phyloP scores from a whole-genome alignment of 129 eudicot genomes.

The Helichrysum umbraculigerum region DNA sequence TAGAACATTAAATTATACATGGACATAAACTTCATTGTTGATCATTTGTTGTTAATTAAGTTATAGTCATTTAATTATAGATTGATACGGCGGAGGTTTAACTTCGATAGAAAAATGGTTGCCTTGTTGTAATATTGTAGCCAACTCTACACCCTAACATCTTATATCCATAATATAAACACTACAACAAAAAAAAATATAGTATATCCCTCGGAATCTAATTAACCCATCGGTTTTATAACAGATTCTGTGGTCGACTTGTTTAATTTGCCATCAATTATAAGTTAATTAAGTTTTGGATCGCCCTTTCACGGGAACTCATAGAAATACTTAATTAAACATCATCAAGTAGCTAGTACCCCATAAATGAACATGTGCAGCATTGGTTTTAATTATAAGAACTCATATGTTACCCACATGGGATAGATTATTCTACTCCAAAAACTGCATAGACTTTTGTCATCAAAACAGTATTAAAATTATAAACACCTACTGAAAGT shows the following conservation, averaged over 20 bases:
- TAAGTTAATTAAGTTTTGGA: conserved; percentile 7
- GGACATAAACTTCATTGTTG: background rate
- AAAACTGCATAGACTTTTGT: conserved; percentile 23
- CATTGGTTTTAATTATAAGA: conserved; percentile 17
- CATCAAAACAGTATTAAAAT: conserved; percentile 18
- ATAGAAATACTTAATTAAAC: conserved; percentile 17
- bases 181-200: background rate
- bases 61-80: background rate
- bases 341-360: conserved; percentile 19
- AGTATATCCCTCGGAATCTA: background rate
- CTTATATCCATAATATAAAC: background rate
- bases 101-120: conserved; percentile 9
- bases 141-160: conserved; percentile 8
- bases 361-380: conserved; percentile 33
- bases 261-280: background rate
- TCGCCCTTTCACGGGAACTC: conserved; percentile 16
- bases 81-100: background rate
- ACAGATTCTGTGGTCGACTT: background rate
- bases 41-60: no score
- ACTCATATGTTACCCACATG: conserved; percentile 36
- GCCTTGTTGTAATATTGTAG: conserved; percentile 12
- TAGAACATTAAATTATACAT: background rate
- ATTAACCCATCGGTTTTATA: background rate
- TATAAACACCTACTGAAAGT: conserved; percentile 12
- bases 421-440: conserved; percentile 23